These are phyloP conservation scores for Talaromyces pinophilus DNA, from an alignment of 2,329 filamentous ascomycete genomes.

Conservation along the genomic window DNA sequence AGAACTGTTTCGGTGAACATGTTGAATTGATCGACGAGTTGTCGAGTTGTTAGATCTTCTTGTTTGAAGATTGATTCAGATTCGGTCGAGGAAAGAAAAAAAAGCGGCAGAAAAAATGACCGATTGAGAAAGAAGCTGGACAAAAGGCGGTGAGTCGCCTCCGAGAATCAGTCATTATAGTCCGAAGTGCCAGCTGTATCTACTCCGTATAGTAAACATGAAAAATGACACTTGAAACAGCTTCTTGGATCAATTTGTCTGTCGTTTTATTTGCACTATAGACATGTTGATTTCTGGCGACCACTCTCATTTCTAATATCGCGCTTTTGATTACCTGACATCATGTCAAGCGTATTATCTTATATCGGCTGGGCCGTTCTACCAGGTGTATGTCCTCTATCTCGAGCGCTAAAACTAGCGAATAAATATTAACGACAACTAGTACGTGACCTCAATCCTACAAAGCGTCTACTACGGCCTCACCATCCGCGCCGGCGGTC, in stretches of 20 bases:
- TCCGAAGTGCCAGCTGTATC: slow-evolving; percentile 1
- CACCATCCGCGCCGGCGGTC: slow-evolving; percentile 84
- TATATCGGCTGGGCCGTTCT: slow-evolving; percentile 64
- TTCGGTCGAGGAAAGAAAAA: slow-evolving; percentile 6
- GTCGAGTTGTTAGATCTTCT: not conserved
- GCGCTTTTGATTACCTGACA: not conserved
- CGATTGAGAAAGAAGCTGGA: not conserved
- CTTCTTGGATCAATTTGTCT: not conserved
- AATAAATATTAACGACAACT: slow-evolving; percentile 14
- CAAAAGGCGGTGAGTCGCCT: slow-evolving; percentile 10
- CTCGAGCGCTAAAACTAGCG: not conserved
- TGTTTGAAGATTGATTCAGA: not conserved
- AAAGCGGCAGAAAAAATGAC: slow-evolving; percentile 17
- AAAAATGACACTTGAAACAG: not conserved
- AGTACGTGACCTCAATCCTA: slow-evolving; percentile 76
- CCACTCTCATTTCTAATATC: not conserved
- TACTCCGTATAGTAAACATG: not conserved
- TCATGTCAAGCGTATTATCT: slow-evolving; percentile 53
- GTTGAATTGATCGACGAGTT: slow-evolving; percentile 26
- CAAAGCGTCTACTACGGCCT: slow-evolving; percentile 84
- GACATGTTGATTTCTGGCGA: not conserved
- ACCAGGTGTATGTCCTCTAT: slow-evolving; percentile 54
- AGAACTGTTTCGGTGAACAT: slow-evolving; percentile 40
- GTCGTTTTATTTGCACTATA: not conserved
- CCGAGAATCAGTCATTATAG: not conserved